phyloP scores from a whole-genome alignment of 805 yeast species.

The Sugiyamaella smithiae region DNA sequence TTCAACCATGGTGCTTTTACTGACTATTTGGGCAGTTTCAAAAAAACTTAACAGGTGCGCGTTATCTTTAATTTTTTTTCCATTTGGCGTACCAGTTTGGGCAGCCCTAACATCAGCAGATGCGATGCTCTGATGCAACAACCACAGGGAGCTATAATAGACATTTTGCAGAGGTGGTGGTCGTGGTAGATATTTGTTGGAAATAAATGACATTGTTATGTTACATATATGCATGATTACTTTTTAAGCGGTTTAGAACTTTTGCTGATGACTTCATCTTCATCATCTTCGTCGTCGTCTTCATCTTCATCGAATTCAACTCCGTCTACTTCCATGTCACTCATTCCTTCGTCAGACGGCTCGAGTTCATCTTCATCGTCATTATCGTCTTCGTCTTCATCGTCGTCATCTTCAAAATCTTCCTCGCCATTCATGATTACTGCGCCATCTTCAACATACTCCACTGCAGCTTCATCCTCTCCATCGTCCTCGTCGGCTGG shows the following conservation, averaged over 20 bases:
- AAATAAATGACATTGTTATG: too few species aligned
- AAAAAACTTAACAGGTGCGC: too few species aligned
- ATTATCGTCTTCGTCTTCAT: constrained; percentile 29
- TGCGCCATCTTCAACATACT: constrained; percentile 38
- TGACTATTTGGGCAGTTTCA: not conserved
- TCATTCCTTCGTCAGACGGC: constrained; percentile 31
- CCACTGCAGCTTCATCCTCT: constrained; percentile 33
- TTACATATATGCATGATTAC: constrained; percentile 6
- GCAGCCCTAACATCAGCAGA: too few species aligned
- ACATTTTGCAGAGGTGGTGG: too few species aligned
- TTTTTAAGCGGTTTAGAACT: not conserved
- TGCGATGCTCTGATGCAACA: too few species aligned
- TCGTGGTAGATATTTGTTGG: too few species aligned
- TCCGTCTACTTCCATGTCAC: constrained; percentile 19
- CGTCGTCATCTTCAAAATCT: constrained; percentile 37
- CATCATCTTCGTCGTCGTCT: constrained; percentile 20
- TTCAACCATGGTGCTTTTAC: constrained; percentile 27
- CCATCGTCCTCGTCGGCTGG: constrained; percentile 34
- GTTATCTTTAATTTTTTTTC: too few species aligned
- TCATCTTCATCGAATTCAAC: constrained; percentile 22
- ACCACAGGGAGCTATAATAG: too few species aligned
- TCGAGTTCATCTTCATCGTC: constrained; percentile 46
- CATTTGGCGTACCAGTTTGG: too few species aligned
- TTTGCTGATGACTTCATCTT: constrained; percentile 3
- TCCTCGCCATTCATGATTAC: constrained; percentile 48